Evolutionary conservation across 495 filamentous ascomycete species (phyloP), one percentile per base, ranked within the genome.

Genomic region (Hypoxylon cercidicola): DNA sequence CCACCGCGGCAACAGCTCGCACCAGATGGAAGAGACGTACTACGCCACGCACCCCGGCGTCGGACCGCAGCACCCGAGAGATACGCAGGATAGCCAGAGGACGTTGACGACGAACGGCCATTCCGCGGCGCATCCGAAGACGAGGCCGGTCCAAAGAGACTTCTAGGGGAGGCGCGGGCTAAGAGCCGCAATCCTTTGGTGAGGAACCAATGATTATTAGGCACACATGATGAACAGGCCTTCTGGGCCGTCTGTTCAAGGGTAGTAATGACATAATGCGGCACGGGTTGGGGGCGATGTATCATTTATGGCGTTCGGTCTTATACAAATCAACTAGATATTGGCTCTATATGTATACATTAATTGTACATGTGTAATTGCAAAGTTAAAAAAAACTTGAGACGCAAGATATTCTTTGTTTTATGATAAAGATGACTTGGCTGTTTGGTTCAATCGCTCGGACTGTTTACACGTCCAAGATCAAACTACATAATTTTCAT

Each of bases 11-110:
- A 63, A 61, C 61, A 47, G 16, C 37, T 58, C 55, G 44, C 66
- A 49, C 32, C 59, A 74, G 35, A 74, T 77, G 28, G 68, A 75
- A 47, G 77, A 77, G 60, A 71, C 70, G 15, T 69, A 76, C 53
- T 70, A 72, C 41, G 51, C 54, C 23, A 63, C 66, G 1, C 66
- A 66, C 43, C 66, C 62, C 15, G 62, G 47, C 41, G 66, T 43
- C 16, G 30, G n/a, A 2, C 58, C 51, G 12, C 32, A 52, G 0
- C 41, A 12, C 55, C 16, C 55, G 4, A 32, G 68, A 10, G 55
- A 64, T 16, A 73, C 67, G 1, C 56, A 68, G 15, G 64, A 71
- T 13, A 71, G 71, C 39, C 56, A 73, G 59, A 39, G 64, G 4
- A 73, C 68, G 3, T 34, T 73, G 4, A 67, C 68, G 9, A n/a